These are phyloP conservation scores for Xerocomellus chrysenteron DNA, from an alignment of 768 basidiomycete species.

Conservation along the genomic window DNA sequence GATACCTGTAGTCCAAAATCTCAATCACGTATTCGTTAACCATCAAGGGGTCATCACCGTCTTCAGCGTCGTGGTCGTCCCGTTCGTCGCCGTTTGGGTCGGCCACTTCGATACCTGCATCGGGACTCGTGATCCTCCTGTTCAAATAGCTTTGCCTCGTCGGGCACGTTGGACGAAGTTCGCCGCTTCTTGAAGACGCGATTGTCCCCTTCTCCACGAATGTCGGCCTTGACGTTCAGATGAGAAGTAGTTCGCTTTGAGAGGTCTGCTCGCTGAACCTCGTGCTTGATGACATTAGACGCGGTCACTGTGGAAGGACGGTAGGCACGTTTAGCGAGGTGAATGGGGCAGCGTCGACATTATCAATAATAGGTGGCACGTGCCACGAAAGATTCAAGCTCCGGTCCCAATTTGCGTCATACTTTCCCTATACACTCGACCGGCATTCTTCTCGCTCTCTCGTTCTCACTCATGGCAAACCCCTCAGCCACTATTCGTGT, in stretches of 20 bases:
- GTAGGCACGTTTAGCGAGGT: conserved; percentile 8
- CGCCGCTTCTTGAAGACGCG: conserved; percentile 73
- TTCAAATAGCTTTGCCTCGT: conserved; percentile 42
- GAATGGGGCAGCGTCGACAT: conserved; percentile 42
- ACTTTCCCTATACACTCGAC: too few species aligned
- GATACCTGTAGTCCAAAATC: conserved; percentile 90
- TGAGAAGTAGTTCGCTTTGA: conserved; percentile 34
- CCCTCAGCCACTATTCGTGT: too few species aligned
- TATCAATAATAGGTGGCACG: too few species aligned
- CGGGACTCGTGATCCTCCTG: conserved; percentile 36
- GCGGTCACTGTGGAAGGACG: conserved; percentile 31
- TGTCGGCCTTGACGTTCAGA: conserved; percentile 22
- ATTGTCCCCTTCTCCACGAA: conserved; percentile 50
- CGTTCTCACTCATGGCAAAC: too few species aligned
- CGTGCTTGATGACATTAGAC: too few species aligned
- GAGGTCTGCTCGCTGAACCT: conserved; percentile 24
- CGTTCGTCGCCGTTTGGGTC: conserved; percentile 67
- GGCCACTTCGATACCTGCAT: conserved; percentile 51
- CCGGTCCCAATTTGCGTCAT: too few species aligned
- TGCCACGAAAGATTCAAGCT: too few species aligned
- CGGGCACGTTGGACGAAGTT: conserved; percentile 65
- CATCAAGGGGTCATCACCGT: conserved; percentile 93
- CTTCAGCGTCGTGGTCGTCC: conserved; percentile 92
- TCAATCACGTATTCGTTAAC: conserved; percentile 95
- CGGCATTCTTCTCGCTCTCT: too few species aligned